These are phyloP conservation scores for Inga laurina DNA, from an alignment of 306 rosid species.

Conservation along the genomic window DNA sequence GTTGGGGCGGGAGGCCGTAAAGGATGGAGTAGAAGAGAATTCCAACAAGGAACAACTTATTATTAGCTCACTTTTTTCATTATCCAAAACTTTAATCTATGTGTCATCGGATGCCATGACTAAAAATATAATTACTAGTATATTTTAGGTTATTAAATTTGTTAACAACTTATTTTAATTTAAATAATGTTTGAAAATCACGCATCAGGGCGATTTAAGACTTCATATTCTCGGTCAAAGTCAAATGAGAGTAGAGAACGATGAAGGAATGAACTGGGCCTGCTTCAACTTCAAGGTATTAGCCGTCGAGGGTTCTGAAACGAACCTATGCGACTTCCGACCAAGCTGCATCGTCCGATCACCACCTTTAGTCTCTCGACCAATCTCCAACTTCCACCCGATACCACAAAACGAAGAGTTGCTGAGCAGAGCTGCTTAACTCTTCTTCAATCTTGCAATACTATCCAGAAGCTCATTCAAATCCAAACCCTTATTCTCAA, in stretches of 20 bases:
- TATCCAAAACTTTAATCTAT: not conserved
- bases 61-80: no score
- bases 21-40: no score
- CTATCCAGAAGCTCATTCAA: conserved; percentile 49
- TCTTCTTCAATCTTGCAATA: conserved; percentile 55
- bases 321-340: conserved; percentile 39
- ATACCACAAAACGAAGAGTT: conserved; percentile 41
- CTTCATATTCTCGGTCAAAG: not conserved
- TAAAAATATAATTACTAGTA: no score
- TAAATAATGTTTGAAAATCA: no score
- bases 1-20: no score
- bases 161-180: no score
- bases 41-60: no score
- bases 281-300: not conserved
- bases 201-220: not conserved
- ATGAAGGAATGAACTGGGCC: not conserved
- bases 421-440: conserved; percentile 74
- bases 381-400: conserved; percentile 30
- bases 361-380: conserved; percentile 7
- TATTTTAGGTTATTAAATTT: no score
- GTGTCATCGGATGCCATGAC: no score
- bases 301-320: not conserved
- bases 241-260: not conserved
- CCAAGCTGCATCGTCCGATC: conserved; percentile 33
- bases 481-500: conserved; percentile 67